Percentiles rank a stretch among this genome's conserved stretches.
Conservation (phyloP, 2,329 filamentous ascomycete genomes). For the Ophiostoma novo-ulmi region DNA sequence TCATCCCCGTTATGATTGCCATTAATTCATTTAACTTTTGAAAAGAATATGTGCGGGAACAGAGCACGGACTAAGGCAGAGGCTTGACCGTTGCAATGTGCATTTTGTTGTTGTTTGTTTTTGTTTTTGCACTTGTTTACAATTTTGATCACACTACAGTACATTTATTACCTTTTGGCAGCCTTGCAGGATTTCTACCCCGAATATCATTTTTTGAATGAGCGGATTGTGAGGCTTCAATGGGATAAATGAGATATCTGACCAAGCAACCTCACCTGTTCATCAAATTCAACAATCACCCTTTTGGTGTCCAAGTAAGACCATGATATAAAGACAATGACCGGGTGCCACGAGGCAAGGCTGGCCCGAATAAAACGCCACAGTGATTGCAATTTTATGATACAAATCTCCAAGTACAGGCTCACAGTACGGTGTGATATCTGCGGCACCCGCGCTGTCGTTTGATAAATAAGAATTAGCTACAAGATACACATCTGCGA, state of each 20-base stretch:
- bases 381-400: neutral
- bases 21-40: neutral
- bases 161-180: neutral
- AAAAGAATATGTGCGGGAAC: neutral
- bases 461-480: neutral
- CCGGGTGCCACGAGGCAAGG: neutral
- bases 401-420: neutral
- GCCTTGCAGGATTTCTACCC: neutral
- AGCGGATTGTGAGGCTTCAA: neutral
- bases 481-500: neutral
- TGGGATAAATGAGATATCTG: neutral
- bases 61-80: neutral
- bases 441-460: neutral
- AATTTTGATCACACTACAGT: neutral
- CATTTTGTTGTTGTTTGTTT: neutral
- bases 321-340: neutral
- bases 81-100: slow-evolving; percentile 5
- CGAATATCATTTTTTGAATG: neutral
- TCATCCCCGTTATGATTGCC: neutral
- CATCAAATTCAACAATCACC: too few relatives aligned
- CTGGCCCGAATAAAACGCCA: neutral
- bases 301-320: neutral
- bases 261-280: neutral
- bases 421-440: neutral
- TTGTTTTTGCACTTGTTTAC: neutral